Evolutionary conservation across 805 yeast genomes (phyloP), one percentile per base, ranked within the genome.

Genomic region (Saturnispora bothae): DNA sequence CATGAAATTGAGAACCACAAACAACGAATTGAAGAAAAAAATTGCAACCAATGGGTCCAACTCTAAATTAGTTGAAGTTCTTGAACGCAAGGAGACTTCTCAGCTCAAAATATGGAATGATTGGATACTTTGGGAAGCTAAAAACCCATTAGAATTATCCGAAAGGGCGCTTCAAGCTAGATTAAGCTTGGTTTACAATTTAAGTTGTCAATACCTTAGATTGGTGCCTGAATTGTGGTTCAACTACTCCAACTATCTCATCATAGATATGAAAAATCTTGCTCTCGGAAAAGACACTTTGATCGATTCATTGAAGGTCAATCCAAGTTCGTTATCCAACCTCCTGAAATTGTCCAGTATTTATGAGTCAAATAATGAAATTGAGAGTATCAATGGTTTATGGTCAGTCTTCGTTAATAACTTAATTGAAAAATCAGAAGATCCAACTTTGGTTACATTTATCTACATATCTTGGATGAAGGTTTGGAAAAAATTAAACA

Each of bases 1-100:
- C 54, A 83, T 89, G 95, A 76, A 71, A 46, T 88, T 95, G 2
- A 69, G 96, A 44, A 71, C 92, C 0, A 67, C 82, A 61, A 73
- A 74, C 43, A 76, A 73, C 30, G 95, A 83, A 52, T 73, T 85
- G 69, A 64, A 67, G 10, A 71, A 73, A 44, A 46, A 79, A 3
- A 73, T 84, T 2, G 46, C 43, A 3, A 31, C 44, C 27, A 33
- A 26, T 2, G 48, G 44, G 3, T 31, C 44, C 28, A 33, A 26
- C 4, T 30, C 15, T 5, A 36, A 36, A 31, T 29, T 56, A 8
- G 37, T 34, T 12, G 45, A 44, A n/a, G 28, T 43, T 12, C 40
- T 39, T 4, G 45, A 48, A 7, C 43, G 44, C 18, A 49, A 44
- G 57, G 48, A 26, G 4, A 12, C 17, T 20, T 13, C 20, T 28